A percentile compares a stretch with the other conserved stretches of the same genome.
Evolutionary conservation across 371 early-diverging fungal genomes (phyloP).

Genomic region (Apophysomyces trapeziformis): DNA sequence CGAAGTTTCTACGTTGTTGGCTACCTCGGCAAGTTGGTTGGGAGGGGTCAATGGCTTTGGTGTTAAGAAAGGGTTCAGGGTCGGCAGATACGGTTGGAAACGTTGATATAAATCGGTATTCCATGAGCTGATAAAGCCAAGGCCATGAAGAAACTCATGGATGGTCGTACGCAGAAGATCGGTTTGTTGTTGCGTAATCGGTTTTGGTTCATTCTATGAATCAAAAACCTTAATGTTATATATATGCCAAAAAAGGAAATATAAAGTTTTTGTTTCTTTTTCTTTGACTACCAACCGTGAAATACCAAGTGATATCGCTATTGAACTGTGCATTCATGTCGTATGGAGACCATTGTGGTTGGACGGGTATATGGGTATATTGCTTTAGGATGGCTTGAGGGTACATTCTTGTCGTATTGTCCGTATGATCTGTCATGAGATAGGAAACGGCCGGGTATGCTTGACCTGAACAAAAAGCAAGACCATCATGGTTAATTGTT

Average conservation of each 20-base stretch:
- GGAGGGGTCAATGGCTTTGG: slow-evolving; percentile 34
- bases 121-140: slow-evolving; percentile 71
- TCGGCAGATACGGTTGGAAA: slow-evolving; percentile 25
- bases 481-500: no score
- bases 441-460: slow-evolving; percentile 54
- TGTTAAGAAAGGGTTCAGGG: slow-evolving; percentile 27
- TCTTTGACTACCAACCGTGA: slow-evolving; percentile 24
- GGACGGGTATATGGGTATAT: slow-evolving; percentile 31
- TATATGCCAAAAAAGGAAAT: background rate
- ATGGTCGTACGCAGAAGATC: slow-evolving; percentile 61
- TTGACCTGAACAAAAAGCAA: slow-evolving; percentile 22
- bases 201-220: slow-evolving; percentile 15
- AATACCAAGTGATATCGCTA: slow-evolving; percentile 56
- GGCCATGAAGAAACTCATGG: slow-evolving; percentile 70
- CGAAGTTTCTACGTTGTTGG: slow-evolving; percentile 9
- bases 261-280: no score
- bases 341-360: slow-evolving; percentile 35
- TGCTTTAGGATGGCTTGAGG: slow-evolving; percentile 73
- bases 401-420: slow-evolving; percentile 56
- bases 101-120: slow-evolving; percentile 28
- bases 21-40: slow-evolving; percentile 15
- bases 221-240: background rate
- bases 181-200: slow-evolving; percentile 23
- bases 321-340: slow-evolving; percentile 72
- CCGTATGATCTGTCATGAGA: slow-evolving; percentile 41